Conservation (phyloP, 139 green algal species). For the Picocystis salinarum region DNA sequence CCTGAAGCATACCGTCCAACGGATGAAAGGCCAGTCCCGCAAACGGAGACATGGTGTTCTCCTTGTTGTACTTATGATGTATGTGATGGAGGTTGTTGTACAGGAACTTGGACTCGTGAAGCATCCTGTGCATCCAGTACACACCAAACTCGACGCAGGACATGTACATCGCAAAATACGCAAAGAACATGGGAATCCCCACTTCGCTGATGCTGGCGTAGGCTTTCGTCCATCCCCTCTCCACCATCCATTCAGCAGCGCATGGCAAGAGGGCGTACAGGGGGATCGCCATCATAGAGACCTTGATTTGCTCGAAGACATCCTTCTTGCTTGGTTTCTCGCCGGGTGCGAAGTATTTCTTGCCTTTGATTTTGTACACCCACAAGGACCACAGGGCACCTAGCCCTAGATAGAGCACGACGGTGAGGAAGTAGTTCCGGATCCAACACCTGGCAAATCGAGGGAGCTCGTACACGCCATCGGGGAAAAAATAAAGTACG, state of each 20-base stretch:
- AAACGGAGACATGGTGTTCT: constrained; percentile 85
- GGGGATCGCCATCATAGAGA: constrained; percentile 55
- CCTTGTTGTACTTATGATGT: constrained; percentile 98
- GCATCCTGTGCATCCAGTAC: constrained; percentile 81
- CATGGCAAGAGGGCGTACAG: constrained; percentile 67
- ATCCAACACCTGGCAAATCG: constrained; percentile 50
- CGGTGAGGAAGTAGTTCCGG: constrained; percentile 46
- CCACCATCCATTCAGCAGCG: constrained; percentile 46
- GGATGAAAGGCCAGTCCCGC: constrained; percentile 85
- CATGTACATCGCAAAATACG: constrained; percentile 75
- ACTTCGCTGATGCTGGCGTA: constrained; percentile 56
- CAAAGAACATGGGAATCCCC: constrained; percentile 36
- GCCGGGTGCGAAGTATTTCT: constrained; percentile 32
- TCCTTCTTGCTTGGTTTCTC: constrained; percentile 35
- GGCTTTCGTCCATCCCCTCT: constrained; percentile 57
- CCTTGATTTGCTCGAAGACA: constrained; percentile 53
- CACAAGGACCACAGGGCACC: constrained; percentile 56
- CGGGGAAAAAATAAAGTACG: constrained; percentile 13
- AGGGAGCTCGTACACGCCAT: constrained; percentile 16
- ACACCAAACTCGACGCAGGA: constrained; percentile 72
- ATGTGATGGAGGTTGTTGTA: constrained; percentile 59
- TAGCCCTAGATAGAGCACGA: constrained; percentile 48
- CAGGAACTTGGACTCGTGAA: constrained; percentile 53
- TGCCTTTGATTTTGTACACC: constrained; percentile 32
- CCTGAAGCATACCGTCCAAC: constrained; percentile 35